Conservation (phyloP, 1,284 basidiomycete genomes). For the Irpex sp. region DNA sequence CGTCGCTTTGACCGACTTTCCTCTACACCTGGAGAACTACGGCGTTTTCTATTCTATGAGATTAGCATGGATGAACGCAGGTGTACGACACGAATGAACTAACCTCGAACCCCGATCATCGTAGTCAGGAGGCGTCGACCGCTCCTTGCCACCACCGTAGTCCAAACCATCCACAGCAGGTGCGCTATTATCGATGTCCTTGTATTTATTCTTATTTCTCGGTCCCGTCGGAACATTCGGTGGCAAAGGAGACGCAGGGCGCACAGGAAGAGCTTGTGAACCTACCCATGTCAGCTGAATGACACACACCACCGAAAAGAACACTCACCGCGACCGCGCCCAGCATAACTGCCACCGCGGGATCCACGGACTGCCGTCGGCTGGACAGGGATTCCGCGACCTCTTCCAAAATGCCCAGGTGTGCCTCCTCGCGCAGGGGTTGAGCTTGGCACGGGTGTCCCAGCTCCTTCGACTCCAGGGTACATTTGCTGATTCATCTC, state of each 20-base stretch:
- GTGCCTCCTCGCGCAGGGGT: slow-evolving; percentile 36
- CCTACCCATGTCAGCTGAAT: not conserved
- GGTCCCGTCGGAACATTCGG: slow-evolving; percentile 81
- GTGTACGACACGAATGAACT: not conserved
- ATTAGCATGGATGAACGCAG: not conserved
- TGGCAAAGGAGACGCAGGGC: slow-evolving; percentile 74
- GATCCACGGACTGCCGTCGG: slow-evolving; percentile 24
- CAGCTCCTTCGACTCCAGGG: slow-evolving; percentile 39
- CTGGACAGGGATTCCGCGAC: slow-evolving; percentile 37
- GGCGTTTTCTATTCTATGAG: slow-evolving; percentile 22
- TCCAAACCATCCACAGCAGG: slow-evolving; percentile 80
- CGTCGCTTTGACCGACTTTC: slow-evolving; percentile 29
- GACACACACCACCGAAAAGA: not conserved
- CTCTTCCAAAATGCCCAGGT: slow-evolving; percentile 47
- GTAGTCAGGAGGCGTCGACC: slow-evolving; percentile 17
- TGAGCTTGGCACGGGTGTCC: slow-evolving; percentile 28
- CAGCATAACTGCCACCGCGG: slow-evolving; percentile 25
- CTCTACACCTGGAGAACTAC: slow-evolving; percentile 26
- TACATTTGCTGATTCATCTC: slow-evolving; percentile 53
- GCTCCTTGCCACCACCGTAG: slow-evolving; percentile 54
- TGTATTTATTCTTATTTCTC: slow-evolving; percentile 81
- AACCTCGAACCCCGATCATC: slow-evolving; percentile 15
- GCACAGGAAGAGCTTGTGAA: slow-evolving; percentile 37
- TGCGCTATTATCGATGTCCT: slow-evolving; percentile 71
- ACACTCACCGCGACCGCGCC: slow-evolving; percentile 33